Conservation (phyloP, 495 filamentous ascomycete genomes). For the Neurospora discreta region DNA sequence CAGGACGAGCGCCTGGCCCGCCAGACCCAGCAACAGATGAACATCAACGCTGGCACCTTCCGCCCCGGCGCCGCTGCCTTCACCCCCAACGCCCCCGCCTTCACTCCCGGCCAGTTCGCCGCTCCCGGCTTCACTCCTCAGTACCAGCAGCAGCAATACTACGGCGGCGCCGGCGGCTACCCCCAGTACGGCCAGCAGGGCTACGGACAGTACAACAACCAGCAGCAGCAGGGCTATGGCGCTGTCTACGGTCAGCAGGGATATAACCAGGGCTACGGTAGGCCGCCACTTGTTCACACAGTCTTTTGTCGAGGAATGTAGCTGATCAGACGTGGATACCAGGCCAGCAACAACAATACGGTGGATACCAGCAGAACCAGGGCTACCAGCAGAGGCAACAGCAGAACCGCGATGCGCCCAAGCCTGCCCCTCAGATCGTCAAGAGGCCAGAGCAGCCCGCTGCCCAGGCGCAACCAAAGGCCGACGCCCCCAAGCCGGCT, state of each 20-base stretch:
- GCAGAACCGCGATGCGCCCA: constrained; percentile 39
- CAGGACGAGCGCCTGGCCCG: constrained; percentile 78
- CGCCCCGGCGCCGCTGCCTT: constrained; percentile 70
- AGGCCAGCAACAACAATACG: constrained; percentile 26
- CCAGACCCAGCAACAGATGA: constrained; percentile 67
- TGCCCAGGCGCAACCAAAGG: constrained; percentile 19
- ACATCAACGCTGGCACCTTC: constrained; percentile 54
- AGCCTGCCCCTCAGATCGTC: constrained; percentile 52
- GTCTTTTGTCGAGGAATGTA: constrained; percentile 2
- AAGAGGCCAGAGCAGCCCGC: constrained; percentile 47
- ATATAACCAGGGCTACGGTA: constrained; percentile 54
- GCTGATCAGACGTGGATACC: constrained; percentile 20
- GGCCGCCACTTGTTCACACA: constrained; percentile 4
- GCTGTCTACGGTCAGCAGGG: constrained; percentile 33
- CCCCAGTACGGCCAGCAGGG: constrained; percentile 48
- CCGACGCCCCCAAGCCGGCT: constrained; percentile 35
- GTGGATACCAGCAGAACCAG: constrained; percentile 38
- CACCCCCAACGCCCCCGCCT: constrained; percentile 63
- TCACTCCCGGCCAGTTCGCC: constrained; percentile 65
- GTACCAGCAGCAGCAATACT: constrained; percentile 40
- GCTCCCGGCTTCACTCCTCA: constrained; percentile 34
- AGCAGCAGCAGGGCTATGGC: constrained; percentile 36
- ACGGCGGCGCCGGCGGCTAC: constrained; percentile 26
- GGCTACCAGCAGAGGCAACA: constrained; percentile 46
- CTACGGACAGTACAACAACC: constrained; percentile 42